A percentile compares a stretch with the other conserved stretches of the same genome.
These are phyloP conservation scores for Boletus sensibilis DNA, from an alignment of 768 basidiomycete species.

Conservation along the genomic window DNA sequence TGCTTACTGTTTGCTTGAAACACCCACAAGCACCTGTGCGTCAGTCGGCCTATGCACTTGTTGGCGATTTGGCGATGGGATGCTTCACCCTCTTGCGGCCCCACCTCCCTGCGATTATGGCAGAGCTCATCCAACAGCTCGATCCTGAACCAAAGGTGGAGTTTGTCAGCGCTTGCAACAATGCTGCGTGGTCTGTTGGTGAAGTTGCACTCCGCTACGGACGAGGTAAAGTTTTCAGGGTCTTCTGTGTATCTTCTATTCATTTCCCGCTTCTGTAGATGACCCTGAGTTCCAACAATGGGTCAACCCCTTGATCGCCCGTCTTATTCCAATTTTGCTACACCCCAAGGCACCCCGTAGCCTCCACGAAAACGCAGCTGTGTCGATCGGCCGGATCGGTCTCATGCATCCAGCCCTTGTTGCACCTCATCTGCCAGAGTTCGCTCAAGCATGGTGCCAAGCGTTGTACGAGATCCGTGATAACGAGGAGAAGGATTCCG, in stretches of 20 bases:
- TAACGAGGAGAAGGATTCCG: constrained; percentile 99
- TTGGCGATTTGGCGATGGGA: constrained; percentile 96
- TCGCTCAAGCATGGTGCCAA: constrained; percentile 96
- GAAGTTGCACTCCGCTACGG: constrained; percentile 95
- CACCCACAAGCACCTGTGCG: constrained; percentile 95
- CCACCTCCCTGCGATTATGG: constrained; percentile 85
- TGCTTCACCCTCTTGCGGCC: constrained; percentile 87
- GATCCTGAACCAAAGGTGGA: constrained; percentile 92
- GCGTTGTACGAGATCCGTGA: constrained; percentile 98
- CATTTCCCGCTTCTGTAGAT: constrained; percentile 39
- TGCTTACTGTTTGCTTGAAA: constrained; percentile 88
- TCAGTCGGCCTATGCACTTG: constrained; percentile 96
- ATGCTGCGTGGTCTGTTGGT: constrained; percentile 99
- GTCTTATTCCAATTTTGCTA: constrained; percentile 89
- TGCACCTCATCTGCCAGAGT: constrained; percentile 84
- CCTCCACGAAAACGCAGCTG: constrained; percentile 96
- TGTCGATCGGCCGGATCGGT: constrained; percentile 95
- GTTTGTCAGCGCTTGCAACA: constrained; percentile 96
- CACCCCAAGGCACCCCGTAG: constrained; percentile 92
- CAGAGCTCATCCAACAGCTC: constrained; percentile 84
- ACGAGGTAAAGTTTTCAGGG: constrained; percentile 45
- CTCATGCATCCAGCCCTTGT: constrained; percentile 88
- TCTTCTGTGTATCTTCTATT: neutral
- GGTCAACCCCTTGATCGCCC: constrained; percentile 82
- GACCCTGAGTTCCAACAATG: constrained; percentile 90